phyloP scores from a whole-genome alignment of 129 eudicot genomes.

The Logfia minima region DNA sequence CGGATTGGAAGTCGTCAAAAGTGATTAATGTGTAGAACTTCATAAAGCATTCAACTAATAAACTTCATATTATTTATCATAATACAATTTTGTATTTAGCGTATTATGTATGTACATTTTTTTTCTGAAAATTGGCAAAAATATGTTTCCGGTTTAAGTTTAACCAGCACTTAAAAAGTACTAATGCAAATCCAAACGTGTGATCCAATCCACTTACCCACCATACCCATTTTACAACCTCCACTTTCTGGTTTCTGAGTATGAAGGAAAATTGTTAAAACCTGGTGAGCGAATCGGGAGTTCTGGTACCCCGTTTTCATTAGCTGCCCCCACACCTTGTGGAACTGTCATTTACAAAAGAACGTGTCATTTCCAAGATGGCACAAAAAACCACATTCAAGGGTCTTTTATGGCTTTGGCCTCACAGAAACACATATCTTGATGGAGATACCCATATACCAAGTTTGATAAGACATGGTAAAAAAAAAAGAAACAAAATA shows the following conservation, averaged over 20 bases:
- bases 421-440: background rate
- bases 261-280: constrained; percentile 8
- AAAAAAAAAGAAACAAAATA: background rate
- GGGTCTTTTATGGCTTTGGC: background rate
- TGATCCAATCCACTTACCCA: background rate
- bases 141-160: background rate
- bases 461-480: background rate
- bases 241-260: background rate
- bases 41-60: background rate
- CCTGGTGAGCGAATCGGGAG: constrained; percentile 98
- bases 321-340: constrained; percentile 93
- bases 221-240: background rate
- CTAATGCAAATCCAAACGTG: background rate
- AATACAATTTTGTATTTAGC: background rate
- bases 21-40: background rate
- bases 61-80: background rate
- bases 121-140: background rate
- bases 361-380: constrained; percentile 2
- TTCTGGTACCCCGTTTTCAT: constrained; percentile 98
- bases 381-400: background rate
- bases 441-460: background rate
- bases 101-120: background rate
- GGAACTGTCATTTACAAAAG: constrained; percentile 54
- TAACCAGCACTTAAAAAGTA: background rate
- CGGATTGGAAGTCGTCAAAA: background rate